Base-by-base conservation (phyloP, 225 moss, liverwort and hornwort species). In the Bryum argenteum region DNA sequence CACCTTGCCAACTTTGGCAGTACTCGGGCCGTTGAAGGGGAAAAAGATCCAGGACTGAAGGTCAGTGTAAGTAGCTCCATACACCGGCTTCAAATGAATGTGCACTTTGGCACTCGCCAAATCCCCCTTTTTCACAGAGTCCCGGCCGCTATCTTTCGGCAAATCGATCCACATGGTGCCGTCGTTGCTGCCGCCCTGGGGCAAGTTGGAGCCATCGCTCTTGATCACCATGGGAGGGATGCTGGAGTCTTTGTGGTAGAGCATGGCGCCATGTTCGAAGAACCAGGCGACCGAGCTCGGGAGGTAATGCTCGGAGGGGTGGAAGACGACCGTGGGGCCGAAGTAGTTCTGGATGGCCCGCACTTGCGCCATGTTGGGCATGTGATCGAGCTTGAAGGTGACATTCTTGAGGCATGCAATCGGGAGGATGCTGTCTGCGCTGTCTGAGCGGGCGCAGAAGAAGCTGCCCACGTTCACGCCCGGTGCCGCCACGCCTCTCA, bases 11-110 rank as follows among this genome's bases (percentile, higher is more conserved):
- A 95, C 52, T 77, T 75, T 92, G 0, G 88, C 92, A 33, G 80
- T 79, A 69, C 87, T 77, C 0, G 95, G 79, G 22, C 95, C 95
- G 42, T 95, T 95, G 43, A 89, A 95, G 10, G 88, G 79, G 82
- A 82, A 85, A 54, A 84, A 95, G 19, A 89, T 1, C 95, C 95
- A 95, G 77, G 77, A 82, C 59, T 85, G 84, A 8, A 95, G 40
- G 71, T 95, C 95, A 0, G 91, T 92, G 41, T 81, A 79, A 1
- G 82, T 87, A 0, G 75, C 92, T 2, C 92, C 95, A 1, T 91
- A 88, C 42, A 95, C 89, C 6, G 95, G 89, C 39, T 95, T 95
- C 37, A 91, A 79, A 50, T 95, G 95, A 62, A 91, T 48, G 23
- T 77, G 80, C 12, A 79, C 87, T 50, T 85, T 77, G 0, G 92